Conservation (phyloP, 306 rosid species). For the Cicer judaicum region DNA sequence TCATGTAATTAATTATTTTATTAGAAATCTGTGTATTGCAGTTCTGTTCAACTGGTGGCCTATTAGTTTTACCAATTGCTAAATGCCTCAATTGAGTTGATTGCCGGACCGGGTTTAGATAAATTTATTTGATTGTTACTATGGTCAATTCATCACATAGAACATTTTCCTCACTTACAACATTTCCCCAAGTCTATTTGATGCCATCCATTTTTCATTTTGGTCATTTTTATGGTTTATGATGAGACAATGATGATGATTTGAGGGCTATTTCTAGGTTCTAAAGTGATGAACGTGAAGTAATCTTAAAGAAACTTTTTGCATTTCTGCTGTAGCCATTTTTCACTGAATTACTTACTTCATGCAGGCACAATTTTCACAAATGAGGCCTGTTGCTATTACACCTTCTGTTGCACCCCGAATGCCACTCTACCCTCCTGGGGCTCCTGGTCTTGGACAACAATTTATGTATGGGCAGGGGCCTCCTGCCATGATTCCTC, state of each 20-base stretch:
- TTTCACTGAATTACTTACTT: background rate
- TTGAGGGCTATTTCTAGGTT: background rate
- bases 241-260: background rate
- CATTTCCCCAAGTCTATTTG: background rate
- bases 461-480: constrained; percentile 80
- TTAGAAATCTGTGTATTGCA: background rate
- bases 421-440: constrained; percentile 78
- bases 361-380: constrained; percentile 72
- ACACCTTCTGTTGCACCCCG: constrained; percentile 73
- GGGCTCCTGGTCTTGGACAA: constrained; percentile 78
- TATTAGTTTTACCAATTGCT: too few species aligned
- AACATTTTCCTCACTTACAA: background rate
- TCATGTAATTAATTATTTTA: background rate
- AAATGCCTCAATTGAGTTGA: too few species aligned
- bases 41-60: background rate
- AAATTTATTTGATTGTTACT: background rate
- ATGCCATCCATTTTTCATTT: background rate
- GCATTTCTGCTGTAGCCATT: background rate
- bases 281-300: background rate
- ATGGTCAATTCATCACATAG: background rate
- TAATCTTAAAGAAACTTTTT: background rate
- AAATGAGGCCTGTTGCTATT: constrained; percentile 75
- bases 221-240: background rate
- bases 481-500: constrained; percentile 74
- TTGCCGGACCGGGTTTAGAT: too few species aligned